Evolutionary conservation across 768 basidiomycete species (phyloP).

Genomic region (Boletus edulis): DNA sequence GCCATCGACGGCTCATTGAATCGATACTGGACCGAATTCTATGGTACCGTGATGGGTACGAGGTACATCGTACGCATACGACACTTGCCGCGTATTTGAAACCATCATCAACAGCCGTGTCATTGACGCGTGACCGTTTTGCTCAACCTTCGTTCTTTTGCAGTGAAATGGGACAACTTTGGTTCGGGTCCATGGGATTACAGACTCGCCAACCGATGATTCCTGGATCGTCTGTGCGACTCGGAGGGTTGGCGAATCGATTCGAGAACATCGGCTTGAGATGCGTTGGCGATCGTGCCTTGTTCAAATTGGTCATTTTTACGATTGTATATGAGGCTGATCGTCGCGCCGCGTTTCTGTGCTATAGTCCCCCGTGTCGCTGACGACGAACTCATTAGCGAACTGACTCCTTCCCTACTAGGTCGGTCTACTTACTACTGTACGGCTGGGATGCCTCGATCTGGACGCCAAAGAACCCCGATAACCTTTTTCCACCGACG

Average conservation of each 20-base stretch:
- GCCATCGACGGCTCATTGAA: constrained; percentile 54
- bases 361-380: too few relatives aligned
- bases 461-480: too few relatives aligned
- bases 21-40: constrained; percentile 56
- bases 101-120: constrained; percentile 31
- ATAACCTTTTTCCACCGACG: constrained; percentile 2
- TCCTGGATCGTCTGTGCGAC: background rate
- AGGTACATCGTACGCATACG: constrained; percentile 30
- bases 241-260: background rate
- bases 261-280: constrained; percentile 60
- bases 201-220: background rate
- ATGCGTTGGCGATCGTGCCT: background rate
- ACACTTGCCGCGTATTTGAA: background rate
- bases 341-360: too few relatives aligned
- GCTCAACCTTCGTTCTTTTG: background rate
- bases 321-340: too few relatives aligned
- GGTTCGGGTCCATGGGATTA: background rate
- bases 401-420: too few relatives aligned
- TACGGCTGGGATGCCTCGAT: constrained; percentile 37
- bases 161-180: constrained; percentile 53
- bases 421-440: too few relatives aligned
- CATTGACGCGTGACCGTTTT: too few relatives aligned
- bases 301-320: too few relatives aligned
- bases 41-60: constrained; percentile 64
- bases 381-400: too few relatives aligned